A percentile compares a stretch with the other conserved stretches of the same genome.
Evolutionary conservation across 2,329 filamentous ascomycete species (phyloP).

Genomic region (Botryotinia narcissicola): DNA sequence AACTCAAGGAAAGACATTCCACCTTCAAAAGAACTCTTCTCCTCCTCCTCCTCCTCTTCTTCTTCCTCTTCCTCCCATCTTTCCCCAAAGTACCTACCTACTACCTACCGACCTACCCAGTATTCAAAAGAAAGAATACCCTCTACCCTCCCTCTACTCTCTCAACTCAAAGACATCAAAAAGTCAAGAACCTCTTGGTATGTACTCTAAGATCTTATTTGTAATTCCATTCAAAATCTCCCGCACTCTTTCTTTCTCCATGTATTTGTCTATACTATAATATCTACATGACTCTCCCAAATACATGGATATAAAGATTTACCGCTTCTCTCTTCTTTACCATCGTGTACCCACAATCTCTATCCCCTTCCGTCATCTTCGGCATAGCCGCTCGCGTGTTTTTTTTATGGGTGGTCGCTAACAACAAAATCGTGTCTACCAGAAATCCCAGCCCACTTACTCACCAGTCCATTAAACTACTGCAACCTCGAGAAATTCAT

Average conservation of each 20-base stretch:
- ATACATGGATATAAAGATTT: not conserved
- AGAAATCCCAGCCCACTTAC: conserved; percentile 25
- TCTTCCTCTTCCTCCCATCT: not conserved
- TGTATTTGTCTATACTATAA: conserved; percentile 18
- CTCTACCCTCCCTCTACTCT: not conserved
- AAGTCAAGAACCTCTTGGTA: not conserved
- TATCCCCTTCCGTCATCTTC: conserved; percentile 27
- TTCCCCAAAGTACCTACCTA: not conserved
- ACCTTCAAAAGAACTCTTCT: not conserved
- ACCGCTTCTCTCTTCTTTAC: not conserved
- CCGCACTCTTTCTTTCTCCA: not conserved
- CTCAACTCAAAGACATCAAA: not conserved
- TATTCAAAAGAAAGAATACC: not conserved
- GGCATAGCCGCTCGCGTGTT: conserved; percentile 30
- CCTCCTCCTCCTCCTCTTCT: not conserved
- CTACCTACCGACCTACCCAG: no score
- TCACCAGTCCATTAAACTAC: conserved; percentile 30
- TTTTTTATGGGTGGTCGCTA: conserved; percentile 29
- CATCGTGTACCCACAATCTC: conserved; percentile 10
- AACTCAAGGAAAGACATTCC: not conserved
- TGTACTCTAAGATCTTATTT: not conserved
- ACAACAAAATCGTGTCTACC: conserved; percentile 23
- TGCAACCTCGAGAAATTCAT: conserved; percentile 32
- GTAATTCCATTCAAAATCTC: not conserved
- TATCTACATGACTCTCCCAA: not conserved